Conservation (phyloP, 2,329 filamentous ascomycete species). For the Monosporascus sp. region DNA sequence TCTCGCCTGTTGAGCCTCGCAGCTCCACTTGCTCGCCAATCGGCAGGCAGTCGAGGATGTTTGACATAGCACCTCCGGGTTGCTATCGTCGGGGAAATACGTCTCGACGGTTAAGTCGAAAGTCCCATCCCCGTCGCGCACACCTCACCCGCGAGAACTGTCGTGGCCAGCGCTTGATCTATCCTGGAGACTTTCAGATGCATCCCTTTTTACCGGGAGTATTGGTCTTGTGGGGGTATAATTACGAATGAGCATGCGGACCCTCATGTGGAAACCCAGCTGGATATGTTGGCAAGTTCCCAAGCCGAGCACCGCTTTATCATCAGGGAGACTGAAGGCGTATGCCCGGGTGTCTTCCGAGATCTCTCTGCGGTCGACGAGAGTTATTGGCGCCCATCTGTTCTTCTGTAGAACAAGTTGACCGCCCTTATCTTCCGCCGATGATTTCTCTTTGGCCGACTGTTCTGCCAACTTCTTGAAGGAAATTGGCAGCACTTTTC, state of each 20-base stretch:
- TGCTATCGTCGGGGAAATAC: conserved; percentile 41
- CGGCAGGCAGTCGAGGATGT: conserved; percentile 45
- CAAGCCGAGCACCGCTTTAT: conserved; percentile 35
- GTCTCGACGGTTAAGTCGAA: conserved; percentile 47
- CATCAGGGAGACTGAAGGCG: not conserved
- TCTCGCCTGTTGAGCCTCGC: conserved; percentile 45
- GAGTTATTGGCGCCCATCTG: not conserved
- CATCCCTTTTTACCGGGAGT: conserved; percentile 17
- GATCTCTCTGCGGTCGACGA: not conserved
- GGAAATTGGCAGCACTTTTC: not conserved
- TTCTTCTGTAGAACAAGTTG: not conserved
- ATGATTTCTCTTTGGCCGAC: not conserved
- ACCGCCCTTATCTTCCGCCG: not conserved
- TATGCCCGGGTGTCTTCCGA: not conserved
- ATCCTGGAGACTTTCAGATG: not conserved
- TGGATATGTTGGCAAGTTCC: conserved; percentile 48
- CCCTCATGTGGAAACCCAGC: conserved; percentile 45
- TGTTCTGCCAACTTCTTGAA: not conserved
- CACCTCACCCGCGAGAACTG: not conserved
- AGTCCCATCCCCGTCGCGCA: conserved; percentile 32
- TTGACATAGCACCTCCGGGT: conserved; percentile 48
- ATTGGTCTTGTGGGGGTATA: conserved; percentile 47
- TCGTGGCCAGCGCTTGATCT: not conserved
- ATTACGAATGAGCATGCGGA: conserved; percentile 43
- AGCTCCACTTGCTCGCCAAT: conserved; percentile 43